Base-by-base conservation (phyloP, 257 asterid genomes). In the Lavandula angustifolia region DNA sequence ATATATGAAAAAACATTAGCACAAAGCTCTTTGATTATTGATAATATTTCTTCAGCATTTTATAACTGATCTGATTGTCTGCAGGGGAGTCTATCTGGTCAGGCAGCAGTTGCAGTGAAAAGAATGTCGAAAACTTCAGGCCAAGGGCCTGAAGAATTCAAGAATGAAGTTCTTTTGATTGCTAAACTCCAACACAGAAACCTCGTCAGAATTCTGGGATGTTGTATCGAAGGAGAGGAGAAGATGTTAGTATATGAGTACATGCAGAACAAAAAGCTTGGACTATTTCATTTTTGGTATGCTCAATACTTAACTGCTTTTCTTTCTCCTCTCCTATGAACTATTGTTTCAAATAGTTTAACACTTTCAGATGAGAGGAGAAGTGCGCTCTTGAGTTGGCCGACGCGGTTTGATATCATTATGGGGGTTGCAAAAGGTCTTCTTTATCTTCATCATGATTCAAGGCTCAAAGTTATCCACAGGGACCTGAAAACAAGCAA, bases 341-440 rank as follows among this genome's bases (percentile, higher is more conserved):
- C 16, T 10, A 22, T 22, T 22, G 27, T 22, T 22, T 22, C 5
- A 37, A 6, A 11, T 17, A 44, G 44, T 43, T 13, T 27, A 31
- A 11, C n/a, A 17, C 54, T 60, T 48, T 33, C 68, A 62, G 68
- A 47, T 62, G 9, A 47, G 35, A 49, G 33, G 9, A 50, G 52
- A 64, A 35, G 69, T 22, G 41, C 60, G 7, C 29, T 16, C 22
- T 37, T 64, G 60, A 18, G 7, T 10, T 64, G 60, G 60, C 41
- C 48, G 9, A 50, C 50, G 50, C 49, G 69, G 13, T 50, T 64
- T 12, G 51, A 64, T 64, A 64, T 64, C 17, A 64, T 50, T 3
- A 64, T 64, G 69, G 69, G 60, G 37, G 50, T 64, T 9, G 51
- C 69, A 5, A 3, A 60, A 37, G 69, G 69, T 6, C 69, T 64